Evolutionary conservation across 1,139 yeast genomes (phyloP), one percentile per base, ranked within the genome.

Genomic region (Magnusiomyces paraingens): DNA sequence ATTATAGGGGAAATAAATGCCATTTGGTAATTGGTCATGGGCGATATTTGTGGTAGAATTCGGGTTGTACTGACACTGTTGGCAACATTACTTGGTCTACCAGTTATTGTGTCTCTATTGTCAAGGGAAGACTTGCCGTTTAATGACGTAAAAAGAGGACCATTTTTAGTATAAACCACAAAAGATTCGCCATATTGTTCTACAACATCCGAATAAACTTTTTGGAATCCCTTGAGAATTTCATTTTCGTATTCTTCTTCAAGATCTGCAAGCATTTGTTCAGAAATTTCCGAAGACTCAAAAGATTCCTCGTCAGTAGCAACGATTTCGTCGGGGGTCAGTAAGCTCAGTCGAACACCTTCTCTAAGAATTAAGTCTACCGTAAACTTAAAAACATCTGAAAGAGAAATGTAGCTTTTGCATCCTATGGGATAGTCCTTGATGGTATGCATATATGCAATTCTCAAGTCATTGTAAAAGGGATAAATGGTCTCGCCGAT

Each of bases 281-380:
- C 56, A 14, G 45, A 43, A 2, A 43, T 44, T 38, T 50, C 53
- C 14, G 52, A 60, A 32, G 52, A 49, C 17, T 22, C 49, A 6
- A 15, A 17, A 8, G 50, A 59, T 26, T 52, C 52, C 26, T 47
- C 51, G 14, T 43, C 51, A 3, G 39, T 14, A n/a, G 55, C 48
- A 11, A 55, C 58, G 22, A 61, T 46, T 49, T 65, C 64, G 46
- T 59, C 52, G 11, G 66, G 55, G 1, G 65, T 58, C 29, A 77
- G 47, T 17, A 56, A 59, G 15, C 76, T 76, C 21, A 80, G 63
- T 58, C 84, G 77, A 36, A 78, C 75, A 21, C 83, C 76, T 67
- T 90, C 97, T 63, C 95, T 80, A 52, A 89, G 69, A 41, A 90
- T 69, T 52, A 88, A 69, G 61, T 88, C 95, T 1, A 84, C 77